Conservation (phyloP, 2,329 filamentous ascomycete genomes). For the Ophiostoma tasmaniense region DNA sequence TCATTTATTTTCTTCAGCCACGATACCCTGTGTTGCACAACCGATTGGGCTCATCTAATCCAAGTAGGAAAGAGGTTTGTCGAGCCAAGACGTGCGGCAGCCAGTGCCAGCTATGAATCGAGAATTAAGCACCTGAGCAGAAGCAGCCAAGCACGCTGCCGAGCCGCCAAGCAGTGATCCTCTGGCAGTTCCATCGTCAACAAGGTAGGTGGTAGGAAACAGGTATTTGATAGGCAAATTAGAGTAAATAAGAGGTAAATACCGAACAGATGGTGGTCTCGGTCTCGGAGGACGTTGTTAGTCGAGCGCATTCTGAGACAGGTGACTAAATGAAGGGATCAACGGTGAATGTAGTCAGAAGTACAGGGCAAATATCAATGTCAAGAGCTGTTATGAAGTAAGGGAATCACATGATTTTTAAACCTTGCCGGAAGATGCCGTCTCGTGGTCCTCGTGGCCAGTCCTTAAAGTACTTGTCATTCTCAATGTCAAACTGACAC, state of each 20-base stretch:
- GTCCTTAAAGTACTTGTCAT: background rate
- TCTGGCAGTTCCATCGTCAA: background rate
- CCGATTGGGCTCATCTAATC: background rate
- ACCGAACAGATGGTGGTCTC: background rate
- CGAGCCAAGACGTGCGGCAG: background rate
- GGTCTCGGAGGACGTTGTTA: background rate
- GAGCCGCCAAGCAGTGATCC: background rate
- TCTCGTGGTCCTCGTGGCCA: background rate
- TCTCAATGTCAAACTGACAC: background rate
- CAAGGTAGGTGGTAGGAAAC: background rate
- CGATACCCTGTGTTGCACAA: conserved; percentile 23
- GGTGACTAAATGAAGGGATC: background rate
- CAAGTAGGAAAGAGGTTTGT: conserved; percentile 6
- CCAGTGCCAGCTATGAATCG: background rate
- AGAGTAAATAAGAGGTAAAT: background rate
- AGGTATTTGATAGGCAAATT: background rate
- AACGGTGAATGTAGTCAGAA: background rate
- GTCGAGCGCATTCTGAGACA: background rate
- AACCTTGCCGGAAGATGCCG: background rate
- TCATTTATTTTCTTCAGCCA: background rate
- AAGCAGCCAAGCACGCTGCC: background rate
- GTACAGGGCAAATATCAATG: background rate
- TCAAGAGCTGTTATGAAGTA: background rate
- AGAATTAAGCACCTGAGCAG: background rate
- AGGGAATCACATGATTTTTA: background rate